Evolutionary conservation across 2,329 filamentous ascomycete species (phyloP).

Genomic region (Chalara sp.): DNA sequence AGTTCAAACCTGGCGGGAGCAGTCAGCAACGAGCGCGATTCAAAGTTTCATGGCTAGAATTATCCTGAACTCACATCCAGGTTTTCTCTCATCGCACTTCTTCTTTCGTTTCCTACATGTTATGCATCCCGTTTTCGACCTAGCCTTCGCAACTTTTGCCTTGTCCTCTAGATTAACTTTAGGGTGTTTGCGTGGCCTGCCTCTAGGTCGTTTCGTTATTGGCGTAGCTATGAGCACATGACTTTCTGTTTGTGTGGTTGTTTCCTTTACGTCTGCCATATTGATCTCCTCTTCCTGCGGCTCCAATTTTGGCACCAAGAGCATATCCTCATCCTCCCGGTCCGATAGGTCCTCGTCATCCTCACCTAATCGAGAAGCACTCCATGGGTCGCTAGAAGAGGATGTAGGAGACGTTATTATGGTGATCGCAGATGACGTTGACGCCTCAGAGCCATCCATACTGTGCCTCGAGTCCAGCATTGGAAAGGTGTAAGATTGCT

Average conservation of each 20-base stretch:
- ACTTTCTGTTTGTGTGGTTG: conserved; percentile 10
- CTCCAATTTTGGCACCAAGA: conserved; percentile 49
- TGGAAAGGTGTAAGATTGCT: not conserved
- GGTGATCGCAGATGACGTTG: conserved; percentile 19
- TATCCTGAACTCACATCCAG: conserved; percentile 48
- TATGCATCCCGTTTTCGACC: conserved; percentile 63
- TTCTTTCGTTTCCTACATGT: conserved; percentile 64
- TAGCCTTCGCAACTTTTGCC: conserved; percentile 70
- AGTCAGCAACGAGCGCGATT: conserved; percentile 13
- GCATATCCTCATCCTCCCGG: conserved; percentile 32
- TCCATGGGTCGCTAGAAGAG: conserved; percentile 22
- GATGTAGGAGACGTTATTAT: conserved; percentile 23
- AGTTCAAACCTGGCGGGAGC: conserved; percentile 61
- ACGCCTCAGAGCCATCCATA: conserved; percentile 22
- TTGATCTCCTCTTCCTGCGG: conserved; percentile 46
- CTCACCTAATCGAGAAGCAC: conserved; percentile 20
- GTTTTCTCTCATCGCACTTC: conserved; percentile 66
- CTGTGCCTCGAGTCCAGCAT: conserved; percentile 7
- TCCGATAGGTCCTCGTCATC: conserved; percentile 26
- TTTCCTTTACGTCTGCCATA: conserved; percentile 42
- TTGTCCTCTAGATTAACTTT: conserved; percentile 46
- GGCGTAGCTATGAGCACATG: conserved; percentile 8
- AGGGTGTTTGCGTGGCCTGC: conserved; percentile 73
- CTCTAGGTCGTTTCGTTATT: conserved; percentile 58
- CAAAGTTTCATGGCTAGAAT: not conserved